phyloP scores from a whole-genome alignment of 78 protist species.

The Anaeramoeba flamelloides region DNA sequence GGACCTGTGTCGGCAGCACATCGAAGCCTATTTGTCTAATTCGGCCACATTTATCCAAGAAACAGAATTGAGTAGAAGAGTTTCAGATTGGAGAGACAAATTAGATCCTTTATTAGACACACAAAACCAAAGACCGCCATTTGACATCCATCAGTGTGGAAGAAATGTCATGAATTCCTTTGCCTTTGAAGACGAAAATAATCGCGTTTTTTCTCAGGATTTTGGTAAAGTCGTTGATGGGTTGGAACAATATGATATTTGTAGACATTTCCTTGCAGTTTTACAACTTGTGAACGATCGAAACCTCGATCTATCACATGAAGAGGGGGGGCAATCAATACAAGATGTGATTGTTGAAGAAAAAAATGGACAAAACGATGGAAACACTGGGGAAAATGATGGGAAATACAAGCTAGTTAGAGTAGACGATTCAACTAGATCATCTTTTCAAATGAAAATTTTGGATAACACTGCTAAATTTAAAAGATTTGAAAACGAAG shows the following conservation, averaged over 20 bases:
- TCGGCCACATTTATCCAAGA: background rate
- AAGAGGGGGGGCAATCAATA: no score
- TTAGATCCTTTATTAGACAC: background rate
- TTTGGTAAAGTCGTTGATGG: background rate
- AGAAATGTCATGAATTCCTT: background rate
- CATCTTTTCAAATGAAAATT: no score
- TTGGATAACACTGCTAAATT: no score
- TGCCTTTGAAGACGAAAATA: background rate
- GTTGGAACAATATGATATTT: background rate
- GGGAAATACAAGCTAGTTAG: no score
- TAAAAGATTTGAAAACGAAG: no score
- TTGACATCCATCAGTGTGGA: background rate
- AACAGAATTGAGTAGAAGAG: background rate
- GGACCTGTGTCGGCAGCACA: background rate
- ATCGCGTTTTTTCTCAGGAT: background rate
- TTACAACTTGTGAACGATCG: background rate
- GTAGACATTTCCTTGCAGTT: background rate
- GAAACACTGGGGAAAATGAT: no score
- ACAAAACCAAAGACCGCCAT: background rate
- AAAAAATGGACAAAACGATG: no score
- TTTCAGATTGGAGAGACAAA: background rate
- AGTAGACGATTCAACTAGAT: no score
- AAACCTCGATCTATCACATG: background rate
- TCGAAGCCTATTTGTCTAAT: background rate
- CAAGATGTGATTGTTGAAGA: no score